Evolutionary conservation across 169 alveolate genomes (phyloP), one percentile per base, ranked within the genome.

Genomic region (Amoebophrya sp.): DNA sequence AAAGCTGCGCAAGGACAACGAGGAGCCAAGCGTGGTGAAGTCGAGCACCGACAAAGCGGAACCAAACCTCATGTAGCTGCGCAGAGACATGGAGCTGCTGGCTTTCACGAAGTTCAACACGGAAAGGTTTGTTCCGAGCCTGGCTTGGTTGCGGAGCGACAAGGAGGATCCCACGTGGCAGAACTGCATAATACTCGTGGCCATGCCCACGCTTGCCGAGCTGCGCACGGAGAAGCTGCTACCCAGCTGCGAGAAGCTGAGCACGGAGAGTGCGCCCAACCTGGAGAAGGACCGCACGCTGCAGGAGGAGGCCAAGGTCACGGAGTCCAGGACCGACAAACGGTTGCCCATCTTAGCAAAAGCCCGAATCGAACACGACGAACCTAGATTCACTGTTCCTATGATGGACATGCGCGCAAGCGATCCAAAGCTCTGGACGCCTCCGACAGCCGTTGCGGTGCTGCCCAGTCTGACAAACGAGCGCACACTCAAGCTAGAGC

Each of bases 401-500:
- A 89, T 41, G 53, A 40, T 89, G 40, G 65, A 39, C 53, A 89
- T 23, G 34, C 91, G 47, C n/a, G 36, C 6, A 38, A 39, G 14
- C 40, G 40, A 39, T 14, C 91, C 34, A 0, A 89, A 2, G 12
- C 53, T n/a, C 36, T 40, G 91, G 29, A 76, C 36, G 41, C 65
- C 14, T 0, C 91, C 91, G 14, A 89, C 40, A 3, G 41, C 29
- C 6, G 36, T n/a, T 39, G 53, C 41, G 65, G 39, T 76, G 0
- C 91, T 89, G 55, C 91, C 91, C 39, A 89, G 24, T 12, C 91
- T 29, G 33, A 41, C 55, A 10, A 89, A 33, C 54, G 65, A 39
- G n/a, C 91, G n/a, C 34, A 40, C 41, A 0, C 77, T 40, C 0
- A 89, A 24, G 65, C 91, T 89, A 76, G 91, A 89, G 36, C 91